phyloP scores from a whole-genome alignment of 345 rosid species.

The Corchorus olitorius region DNA sequence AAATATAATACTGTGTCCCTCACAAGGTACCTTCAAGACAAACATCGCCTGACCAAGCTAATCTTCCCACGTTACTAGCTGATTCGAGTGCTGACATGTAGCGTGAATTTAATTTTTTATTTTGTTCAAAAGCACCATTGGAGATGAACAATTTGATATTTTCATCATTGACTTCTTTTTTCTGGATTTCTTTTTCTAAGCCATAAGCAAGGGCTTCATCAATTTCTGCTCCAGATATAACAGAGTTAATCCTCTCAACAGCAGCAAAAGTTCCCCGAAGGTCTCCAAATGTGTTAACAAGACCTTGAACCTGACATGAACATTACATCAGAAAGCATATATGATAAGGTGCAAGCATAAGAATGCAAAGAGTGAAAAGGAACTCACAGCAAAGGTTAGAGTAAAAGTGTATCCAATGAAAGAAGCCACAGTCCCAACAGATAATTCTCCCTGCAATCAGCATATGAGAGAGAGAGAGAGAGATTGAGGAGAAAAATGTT shows the following conservation, averaged over 20 bases:
- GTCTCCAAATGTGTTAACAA: slow-evolving; percentile 94
- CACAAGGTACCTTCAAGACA: slow-evolving; percentile 69
- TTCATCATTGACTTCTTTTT: slow-evolving; percentile 54
- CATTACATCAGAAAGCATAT: slow-evolving; percentile 20
- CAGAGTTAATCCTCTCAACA: slow-evolving; percentile 84
- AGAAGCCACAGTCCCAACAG: slow-evolving; percentile 90
- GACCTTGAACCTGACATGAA: slow-evolving; percentile 80
- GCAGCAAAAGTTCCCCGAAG: slow-evolving; percentile 90
- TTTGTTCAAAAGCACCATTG: slow-evolving; percentile 49
- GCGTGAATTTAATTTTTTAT: slow-evolving; percentile 40
- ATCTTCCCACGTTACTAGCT: slow-evolving; percentile 45
- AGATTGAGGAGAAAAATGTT: background rate
- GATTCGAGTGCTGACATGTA: slow-evolving; percentile 81
- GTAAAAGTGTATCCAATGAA: slow-evolving; percentile 97
- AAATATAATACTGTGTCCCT: slow-evolving; percentile 11
- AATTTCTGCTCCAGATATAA: slow-evolving; percentile 69
- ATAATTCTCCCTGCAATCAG: slow-evolving; percentile 76
- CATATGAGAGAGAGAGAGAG: background rate
- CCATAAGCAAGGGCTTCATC: slow-evolving; percentile 94
- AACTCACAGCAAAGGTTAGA: slow-evolving; percentile 86
- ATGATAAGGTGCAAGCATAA: slow-evolving; percentile 12
- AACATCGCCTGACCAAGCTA: slow-evolving; percentile 90
- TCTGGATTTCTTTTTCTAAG: slow-evolving; percentile 75
- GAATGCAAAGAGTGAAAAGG: slow-evolving; percentile 22
- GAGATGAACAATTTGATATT: slow-evolving; percentile 55